Base-by-base conservation (phyloP, 352 stramenopile species). In the Phytophthora pini region DNA sequence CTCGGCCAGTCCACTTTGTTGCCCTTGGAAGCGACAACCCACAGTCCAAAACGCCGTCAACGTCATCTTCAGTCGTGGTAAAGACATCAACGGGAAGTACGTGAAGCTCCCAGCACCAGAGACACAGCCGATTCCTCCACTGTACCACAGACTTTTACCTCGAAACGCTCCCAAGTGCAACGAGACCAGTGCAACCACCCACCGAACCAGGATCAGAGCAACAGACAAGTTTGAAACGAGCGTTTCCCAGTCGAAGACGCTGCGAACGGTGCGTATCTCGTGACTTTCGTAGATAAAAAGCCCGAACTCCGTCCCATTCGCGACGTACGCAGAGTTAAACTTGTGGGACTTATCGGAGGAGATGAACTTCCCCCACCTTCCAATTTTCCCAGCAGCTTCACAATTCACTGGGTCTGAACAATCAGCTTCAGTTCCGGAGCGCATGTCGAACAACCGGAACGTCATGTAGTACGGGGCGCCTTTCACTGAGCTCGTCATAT, bases 21-120 rank as follows among this genome's bases (percentile, higher is more conserved):
- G 52, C 2, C 75, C 74, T 61, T 84, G 65, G 43, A 84, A 80
- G 3, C 56, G 31, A 34, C 53, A 78, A 12, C 70, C 76, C 4
- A 74, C 54, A 0, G 72, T 61, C 49, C 61, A 70, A 49, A 67
- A 61, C 1, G 43, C 41, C 3, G 59, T 29, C 17, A 67, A 8
- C 1, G 34, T 61, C 41, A 67, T 55, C 36, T 61, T 70, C 0
- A 70, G 24, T 34, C 49, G 46, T 5, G 62, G 48, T 10, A 70
- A 7, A 7, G 55, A 65, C 58, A 46, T 45, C 29, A 31, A 59
- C 12, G 12, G 55, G 31, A 10, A 70, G 38, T n/a, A 31, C 70
- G 27, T 54, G n/a, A 69, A 70, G 8, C 61, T 70, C 36, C n/a
- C n/a, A n/a, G n/a, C n/a, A n/a, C n/a, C n/a, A n/a, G n/a, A n/a